Percentiles rank a stretch among this genome's conserved stretches.
These are phyloP conservation scores for Sanguinoderma infundibulare DNA, from an alignment of 1,284 basidiomycete genomes.

Conservation along the genomic window DNA sequence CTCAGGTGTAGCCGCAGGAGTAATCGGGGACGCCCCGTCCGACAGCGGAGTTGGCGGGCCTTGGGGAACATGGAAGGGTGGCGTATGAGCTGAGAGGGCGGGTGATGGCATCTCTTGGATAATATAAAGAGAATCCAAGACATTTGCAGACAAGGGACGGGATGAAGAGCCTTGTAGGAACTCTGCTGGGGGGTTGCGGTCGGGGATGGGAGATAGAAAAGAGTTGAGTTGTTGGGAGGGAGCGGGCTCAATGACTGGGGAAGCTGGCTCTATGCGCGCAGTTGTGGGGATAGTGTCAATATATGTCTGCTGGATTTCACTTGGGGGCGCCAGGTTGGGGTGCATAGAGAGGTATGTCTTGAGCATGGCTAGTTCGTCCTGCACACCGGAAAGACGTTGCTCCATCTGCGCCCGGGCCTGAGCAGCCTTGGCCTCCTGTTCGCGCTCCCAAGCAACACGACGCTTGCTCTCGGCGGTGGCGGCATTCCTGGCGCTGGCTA, in stretches of 20 bases:
- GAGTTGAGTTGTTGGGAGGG: conserved; percentile 11
- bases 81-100: background rate
- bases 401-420: conserved; percentile 65
- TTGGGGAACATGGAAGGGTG: background rate
- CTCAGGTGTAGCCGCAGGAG: conserved; percentile 9
- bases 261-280: conserved; percentile 15
- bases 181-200: conserved; percentile 1
- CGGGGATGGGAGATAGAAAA: conserved; percentile 9
- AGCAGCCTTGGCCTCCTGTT: conserved; percentile 61
- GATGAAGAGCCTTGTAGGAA: conserved; percentile 49
- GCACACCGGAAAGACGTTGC: conserved; percentile 58
- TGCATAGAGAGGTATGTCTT: conserved; percentile 45
- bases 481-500: conserved; percentile 56
- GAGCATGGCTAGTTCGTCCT: conserved; percentile 57
- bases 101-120: background rate
- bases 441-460: conserved; percentile 66
- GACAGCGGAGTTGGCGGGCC: conserved; percentile 20
- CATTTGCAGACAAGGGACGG: conserved; percentile 25
- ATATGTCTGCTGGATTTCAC: background rate
- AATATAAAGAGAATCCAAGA: background rate
- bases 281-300: conserved; percentile 12
- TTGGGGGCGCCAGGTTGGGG: conserved; percentile 15
- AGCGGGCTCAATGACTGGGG: background rate
- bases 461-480: conserved; percentile 62
- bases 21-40: background rate